Conservation (phyloP, 257 asterid genomes). For the Penstemon davidsonii region DNA sequence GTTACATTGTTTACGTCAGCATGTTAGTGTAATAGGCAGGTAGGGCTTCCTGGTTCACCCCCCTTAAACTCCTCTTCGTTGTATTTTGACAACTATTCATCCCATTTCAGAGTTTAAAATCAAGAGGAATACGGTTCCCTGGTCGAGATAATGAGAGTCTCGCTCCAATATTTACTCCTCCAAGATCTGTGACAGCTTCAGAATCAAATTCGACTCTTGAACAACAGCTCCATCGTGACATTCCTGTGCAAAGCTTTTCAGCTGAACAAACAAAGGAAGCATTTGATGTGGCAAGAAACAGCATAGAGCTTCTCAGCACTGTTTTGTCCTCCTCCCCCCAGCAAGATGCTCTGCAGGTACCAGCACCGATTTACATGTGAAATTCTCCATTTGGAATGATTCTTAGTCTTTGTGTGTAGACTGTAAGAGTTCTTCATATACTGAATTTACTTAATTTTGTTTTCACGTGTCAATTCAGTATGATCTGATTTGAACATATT, state of each 20-base stretch:
- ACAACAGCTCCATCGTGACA: constrained; percentile 56
- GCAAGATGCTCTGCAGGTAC: constrained; percentile 91
- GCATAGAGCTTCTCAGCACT: constrained; percentile 88
- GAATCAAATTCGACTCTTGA: constrained; percentile 52
- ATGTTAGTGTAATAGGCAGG: background rate
- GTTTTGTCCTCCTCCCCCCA: constrained; percentile 95
- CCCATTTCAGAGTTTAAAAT: constrained; percentile 69
- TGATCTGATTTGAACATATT: constrained; percentile 1
- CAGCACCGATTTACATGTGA: constrained; percentile 16
- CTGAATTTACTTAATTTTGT: constrained; percentile 18
- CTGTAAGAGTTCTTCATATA: constrained; percentile 5
- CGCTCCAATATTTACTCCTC: constrained; percentile 94
- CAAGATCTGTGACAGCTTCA: constrained; percentile 65
- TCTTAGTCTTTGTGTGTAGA: background rate
- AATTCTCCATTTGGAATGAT: constrained; percentile 18
- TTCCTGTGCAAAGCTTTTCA: constrained; percentile 62
- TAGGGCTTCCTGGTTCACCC: background rate
- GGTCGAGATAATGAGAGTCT: constrained; percentile 94
- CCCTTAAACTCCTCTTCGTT: constrained; percentile 15
- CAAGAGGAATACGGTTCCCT: constrained; percentile 95
- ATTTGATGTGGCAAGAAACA: constrained; percentile 94
- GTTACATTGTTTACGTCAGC: constrained; percentile 12
- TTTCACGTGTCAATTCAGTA: background rate
- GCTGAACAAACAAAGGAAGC: constrained; percentile 93
- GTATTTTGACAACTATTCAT: constrained; percentile 6